Base-by-base conservation (phyloP, 1,284 basidiomycete species). In the Ceratorhiza oryzae-sativae region DNA sequence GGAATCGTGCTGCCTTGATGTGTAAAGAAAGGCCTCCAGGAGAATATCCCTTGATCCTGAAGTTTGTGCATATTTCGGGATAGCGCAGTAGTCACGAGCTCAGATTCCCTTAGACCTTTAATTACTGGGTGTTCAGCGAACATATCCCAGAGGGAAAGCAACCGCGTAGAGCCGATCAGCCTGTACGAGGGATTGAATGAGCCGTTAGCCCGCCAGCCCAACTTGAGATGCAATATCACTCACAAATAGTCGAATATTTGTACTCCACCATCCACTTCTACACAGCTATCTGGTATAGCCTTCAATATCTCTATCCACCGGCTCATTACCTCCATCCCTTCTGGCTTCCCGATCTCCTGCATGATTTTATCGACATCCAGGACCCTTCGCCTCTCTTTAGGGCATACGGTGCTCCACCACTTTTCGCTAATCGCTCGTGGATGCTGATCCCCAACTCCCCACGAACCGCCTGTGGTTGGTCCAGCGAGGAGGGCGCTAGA, bases 401-500 rank as follows among this genome's bases (percentile, higher is more conserved):
- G 84, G 74, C 85, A 87, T 0, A 84, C 78, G 62, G 75, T 65
- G 2, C 81, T 73, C 72, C 81, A 87, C 74, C 81, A 82, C 20
- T 83, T 58, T 41, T 77, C 76, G 12, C 77, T 78, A 9, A 84
- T 80, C 4, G 82, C 77, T 10, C 79, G 78, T 6, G 83, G 83
- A 0, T 79, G 77, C 13, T 71, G n/a, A 39, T 80, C 80, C 3
- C 77, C 75, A 0, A 74, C 61, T 73, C 73, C 65, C 77, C 78
- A 82, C 2, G 83, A 80, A 0, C 84, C 87, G 2, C 88, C 88
- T 1, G 85, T 84, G 0, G 85, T 81, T 0, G 87, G 86, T 0
- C 88, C 83, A 79, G 72, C 72, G 15, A 90, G 80, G 72, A 88
- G 85, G 0, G 87, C 86, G 32, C 87, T 86, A 23, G 20, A 70